These are phyloP conservation scores for Exophiala lecanii-corni DNA, from an alignment of 2,329 filamentous ascomycete genomes.

Conservation along the genomic window DNA sequence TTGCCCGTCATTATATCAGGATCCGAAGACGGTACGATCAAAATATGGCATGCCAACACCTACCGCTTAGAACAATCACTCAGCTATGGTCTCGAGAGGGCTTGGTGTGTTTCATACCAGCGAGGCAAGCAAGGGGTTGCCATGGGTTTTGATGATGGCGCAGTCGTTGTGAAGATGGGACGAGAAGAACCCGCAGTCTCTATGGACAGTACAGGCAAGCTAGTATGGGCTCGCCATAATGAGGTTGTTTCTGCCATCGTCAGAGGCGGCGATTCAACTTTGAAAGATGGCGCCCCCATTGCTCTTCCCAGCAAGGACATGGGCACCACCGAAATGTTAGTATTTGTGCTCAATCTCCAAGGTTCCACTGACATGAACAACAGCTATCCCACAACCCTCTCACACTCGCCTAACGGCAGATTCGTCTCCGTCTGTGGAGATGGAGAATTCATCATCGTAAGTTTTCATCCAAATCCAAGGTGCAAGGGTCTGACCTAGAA, in stretches of 20 bases:
- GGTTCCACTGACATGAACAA: slow-evolving; percentile 2
- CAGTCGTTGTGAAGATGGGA: slow-evolving; percentile 95
- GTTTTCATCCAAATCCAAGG: neutral
- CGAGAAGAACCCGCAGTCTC: slow-evolving; percentile 95
- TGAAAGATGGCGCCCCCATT: slow-evolving; percentile 88
- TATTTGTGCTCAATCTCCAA: slow-evolving; percentile 36
- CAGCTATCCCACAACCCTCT: slow-evolving; percentile 69
- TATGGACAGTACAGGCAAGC: slow-evolving; percentile 93
- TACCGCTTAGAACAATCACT: slow-evolving; percentile 93
- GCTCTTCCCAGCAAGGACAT: slow-evolving; percentile 87
- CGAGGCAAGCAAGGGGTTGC: slow-evolving; percentile 90
- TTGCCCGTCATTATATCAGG: slow-evolving; percentile 95
- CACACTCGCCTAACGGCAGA: slow-evolving; percentile 92
- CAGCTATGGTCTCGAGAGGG: slow-evolving; percentile 91
- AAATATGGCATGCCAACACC: slow-evolving; percentile 98
- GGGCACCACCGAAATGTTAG: slow-evolving; percentile 83
- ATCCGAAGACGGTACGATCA: slow-evolving; percentile 94
- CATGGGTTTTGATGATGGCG: slow-evolving; percentile 95
- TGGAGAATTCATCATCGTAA: slow-evolving; percentile 86
- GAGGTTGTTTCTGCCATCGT: slow-evolving; percentile 94
- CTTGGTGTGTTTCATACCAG: slow-evolving; percentile 97
- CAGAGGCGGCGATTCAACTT: slow-evolving; percentile 75
- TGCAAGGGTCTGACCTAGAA: slow-evolving; percentile 4
- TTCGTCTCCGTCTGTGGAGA: slow-evolving; percentile 90
- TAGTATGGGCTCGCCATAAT: slow-evolving; percentile 93